These are phyloP conservation scores for Colletotrichum trifolii DNA, from an alignment of 2,329 filamentous ascomycete genomes.

Conservation along the genomic window DNA sequence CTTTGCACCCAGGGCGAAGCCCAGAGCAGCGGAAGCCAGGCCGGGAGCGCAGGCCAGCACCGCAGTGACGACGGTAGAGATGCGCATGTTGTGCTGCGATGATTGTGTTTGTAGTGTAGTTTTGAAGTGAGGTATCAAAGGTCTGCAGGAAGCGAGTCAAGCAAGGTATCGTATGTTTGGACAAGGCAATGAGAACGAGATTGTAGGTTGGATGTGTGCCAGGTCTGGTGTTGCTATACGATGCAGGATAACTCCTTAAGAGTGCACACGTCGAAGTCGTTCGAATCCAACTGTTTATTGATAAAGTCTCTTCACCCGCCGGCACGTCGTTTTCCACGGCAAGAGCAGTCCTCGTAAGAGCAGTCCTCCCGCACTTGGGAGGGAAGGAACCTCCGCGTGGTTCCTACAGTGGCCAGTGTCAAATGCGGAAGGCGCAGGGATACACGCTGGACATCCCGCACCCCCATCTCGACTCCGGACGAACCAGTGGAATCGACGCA, in stretches of 20 bases:
- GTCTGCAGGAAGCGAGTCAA: too few relatives aligned
- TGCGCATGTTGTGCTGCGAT: background rate
- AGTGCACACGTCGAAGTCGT: too few relatives aligned
- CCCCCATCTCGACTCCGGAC: slow-evolving; percentile 26
- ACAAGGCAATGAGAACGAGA: too few relatives aligned
- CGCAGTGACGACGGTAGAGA: slow-evolving; percentile 18
- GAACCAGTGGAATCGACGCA: slow-evolving; percentile 16
- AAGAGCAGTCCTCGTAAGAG: too few relatives aligned
- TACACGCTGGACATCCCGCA: slow-evolving; percentile 21
- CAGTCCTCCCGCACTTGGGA: background rate
- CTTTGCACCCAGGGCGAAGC: slow-evolving; percentile 75
- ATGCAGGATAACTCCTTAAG: too few relatives aligned
- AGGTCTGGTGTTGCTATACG: too few relatives aligned
- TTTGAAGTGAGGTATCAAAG: background rate
- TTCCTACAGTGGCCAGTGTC: slow-evolving; percentile 7
- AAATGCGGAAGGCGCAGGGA: slow-evolving; percentile 1
- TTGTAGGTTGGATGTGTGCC: too few relatives aligned
- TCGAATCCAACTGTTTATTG: too few relatives aligned
- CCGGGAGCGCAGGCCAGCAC: slow-evolving; percentile 37
- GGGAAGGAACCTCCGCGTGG: slow-evolving; percentile 11
- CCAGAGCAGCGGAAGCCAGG: slow-evolving; percentile 60
- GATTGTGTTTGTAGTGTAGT: background rate
- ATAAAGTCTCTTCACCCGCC: too few relatives aligned
- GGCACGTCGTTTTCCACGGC: too few relatives aligned
- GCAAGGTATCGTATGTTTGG: too few relatives aligned